These are phyloP conservation scores for Tagetes patula DNA, from an alignment of 129 eudicot genomes.

Conservation along the genomic window DNA sequence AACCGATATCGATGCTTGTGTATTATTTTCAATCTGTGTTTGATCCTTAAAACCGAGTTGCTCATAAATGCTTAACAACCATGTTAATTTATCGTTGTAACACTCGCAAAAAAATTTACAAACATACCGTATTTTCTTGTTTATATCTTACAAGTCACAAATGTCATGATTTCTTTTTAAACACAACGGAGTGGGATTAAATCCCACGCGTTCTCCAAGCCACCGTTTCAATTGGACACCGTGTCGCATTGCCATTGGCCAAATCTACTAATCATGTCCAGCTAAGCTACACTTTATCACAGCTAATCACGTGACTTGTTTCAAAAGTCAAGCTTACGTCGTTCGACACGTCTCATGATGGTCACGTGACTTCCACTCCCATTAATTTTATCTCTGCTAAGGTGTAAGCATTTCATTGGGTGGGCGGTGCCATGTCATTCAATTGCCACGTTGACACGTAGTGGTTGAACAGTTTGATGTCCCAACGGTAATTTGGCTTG, in stretches of 20 bases:
- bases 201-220: conserved; percentile 49
- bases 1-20: too few species aligned
- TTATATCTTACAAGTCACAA: not conserved
- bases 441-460: conserved; percentile 22
- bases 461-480: conserved; percentile 29
- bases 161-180: not conserved
- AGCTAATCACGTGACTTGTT: conserved; percentile 53
- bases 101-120: too few species aligned
- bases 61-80: too few species aligned
- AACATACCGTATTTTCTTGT: too few species aligned
- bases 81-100: too few species aligned
- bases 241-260: conserved; percentile 23
- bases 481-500: conserved; percentile 47
- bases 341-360: conserved; percentile 41
- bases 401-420: conserved; percentile 33
- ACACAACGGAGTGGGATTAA: conserved; percentile 33
- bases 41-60: too few species aligned
- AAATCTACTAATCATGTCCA: conserved; percentile 27
- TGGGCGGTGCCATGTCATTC: conserved; percentile 40
- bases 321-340: conserved; percentile 20
- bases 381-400: not conserved
- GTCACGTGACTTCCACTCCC: conserved; percentile 44
- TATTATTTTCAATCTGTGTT: too few species aligned
- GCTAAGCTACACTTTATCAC: conserved; percentile 36
- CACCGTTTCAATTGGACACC: conserved; percentile 23